Evolutionary conservation across 2,329 filamentous ascomycete species (phyloP).

Genomic region (Aspergillus brunneoviolaceus): DNA sequence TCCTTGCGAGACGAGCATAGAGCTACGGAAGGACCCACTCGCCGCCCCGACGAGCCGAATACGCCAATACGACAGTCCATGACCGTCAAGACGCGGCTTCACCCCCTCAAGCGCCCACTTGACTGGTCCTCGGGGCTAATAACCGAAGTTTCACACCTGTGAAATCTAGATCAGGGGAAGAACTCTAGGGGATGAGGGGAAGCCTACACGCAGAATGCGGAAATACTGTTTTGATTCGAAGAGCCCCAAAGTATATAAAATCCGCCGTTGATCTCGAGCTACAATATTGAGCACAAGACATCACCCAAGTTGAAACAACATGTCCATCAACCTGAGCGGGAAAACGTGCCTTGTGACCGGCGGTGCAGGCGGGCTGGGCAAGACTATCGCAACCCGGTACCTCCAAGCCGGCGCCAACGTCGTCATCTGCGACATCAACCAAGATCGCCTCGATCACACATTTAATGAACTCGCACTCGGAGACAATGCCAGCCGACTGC

Average conservation of each 20-base stretch:
- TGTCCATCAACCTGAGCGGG: slow-evolving; percentile 15
- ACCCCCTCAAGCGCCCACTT: too few species aligned
- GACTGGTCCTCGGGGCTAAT: too few species aligned
- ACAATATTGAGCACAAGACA: background rate
- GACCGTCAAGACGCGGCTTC: too few species aligned
- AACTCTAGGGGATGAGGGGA: too few species aligned
- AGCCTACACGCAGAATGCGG: too few species aligned
- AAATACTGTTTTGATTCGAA: too few species aligned
- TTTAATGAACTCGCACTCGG: slow-evolving; percentile 24
- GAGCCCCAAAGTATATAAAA: too few species aligned
- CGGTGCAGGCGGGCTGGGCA: slow-evolving; percentile 39
- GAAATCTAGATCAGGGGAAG: too few species aligned
- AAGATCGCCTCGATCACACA: slow-evolving; percentile 24
- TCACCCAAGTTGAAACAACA: background rate
- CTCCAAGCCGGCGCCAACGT: slow-evolving; percentile 40
- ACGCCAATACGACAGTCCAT: slow-evolving; percentile 3
- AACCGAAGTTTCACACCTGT: too few species aligned
- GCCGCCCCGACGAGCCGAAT: background rate
- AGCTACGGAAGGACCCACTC: too few species aligned
- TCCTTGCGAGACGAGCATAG: too few species aligned
- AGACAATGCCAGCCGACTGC: slow-evolving; percentile 15
- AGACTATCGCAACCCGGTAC: slow-evolving; percentile 36
- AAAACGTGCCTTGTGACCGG: slow-evolving; percentile 37
- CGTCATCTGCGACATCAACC: slow-evolving; percentile 40
- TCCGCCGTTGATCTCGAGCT: background rate